phyloP scores from a whole-genome alignment of 2,329 filamentous ascomycete species.

The Aspergillus latus region DNA sequence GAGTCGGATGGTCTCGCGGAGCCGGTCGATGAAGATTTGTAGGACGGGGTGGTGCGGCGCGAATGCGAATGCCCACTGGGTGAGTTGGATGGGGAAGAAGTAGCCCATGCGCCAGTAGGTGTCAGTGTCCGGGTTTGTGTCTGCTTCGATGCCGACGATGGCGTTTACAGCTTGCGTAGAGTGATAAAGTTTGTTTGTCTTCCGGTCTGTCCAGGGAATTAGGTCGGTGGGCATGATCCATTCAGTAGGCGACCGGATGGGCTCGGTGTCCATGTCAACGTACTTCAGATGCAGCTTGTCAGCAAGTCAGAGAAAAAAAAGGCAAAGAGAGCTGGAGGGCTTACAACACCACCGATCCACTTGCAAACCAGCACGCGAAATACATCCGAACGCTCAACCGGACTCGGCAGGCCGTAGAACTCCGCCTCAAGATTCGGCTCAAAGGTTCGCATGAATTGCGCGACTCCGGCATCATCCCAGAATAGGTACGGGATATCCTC shows the following conservation, averaged over 20 bases:
- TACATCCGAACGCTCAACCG: conserved; percentile 33
- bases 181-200: conserved; percentile 23
- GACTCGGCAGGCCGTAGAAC: conserved; percentile 25
- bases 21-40: conserved; percentile 27
- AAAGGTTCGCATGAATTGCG: conserved; percentile 27
- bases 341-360: conserved; percentile 25
- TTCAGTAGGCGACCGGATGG: conserved; percentile 26
- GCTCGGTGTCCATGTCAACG: conserved; percentile 34
- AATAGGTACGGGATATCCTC: conserved; percentile 34
- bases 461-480: conserved; percentile 34
- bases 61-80: conserved; percentile 34
- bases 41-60: conserved; percentile 31
- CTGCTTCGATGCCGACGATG: conserved; percentile 36
- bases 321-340: rapidly evolving
- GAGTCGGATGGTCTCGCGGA: conserved; percentile 15
- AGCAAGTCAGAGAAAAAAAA: not conserved
- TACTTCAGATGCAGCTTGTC: conserved; percentile 22
- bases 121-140: conserved; percentile 27
- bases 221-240: conserved; percentile 31
- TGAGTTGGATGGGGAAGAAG: conserved; percentile 33
- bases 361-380: conserved; percentile 35
- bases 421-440: conserved; percentile 25
- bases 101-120: conserved; percentile 39
- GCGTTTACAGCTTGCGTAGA: conserved; percentile 22
- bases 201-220: conserved; percentile 28